Evolutionary conservation across 202 grass and related monocot species (phyloP), one percentile per base, ranked within the genome.

Genomic region (Carex sylvatica): DNA sequence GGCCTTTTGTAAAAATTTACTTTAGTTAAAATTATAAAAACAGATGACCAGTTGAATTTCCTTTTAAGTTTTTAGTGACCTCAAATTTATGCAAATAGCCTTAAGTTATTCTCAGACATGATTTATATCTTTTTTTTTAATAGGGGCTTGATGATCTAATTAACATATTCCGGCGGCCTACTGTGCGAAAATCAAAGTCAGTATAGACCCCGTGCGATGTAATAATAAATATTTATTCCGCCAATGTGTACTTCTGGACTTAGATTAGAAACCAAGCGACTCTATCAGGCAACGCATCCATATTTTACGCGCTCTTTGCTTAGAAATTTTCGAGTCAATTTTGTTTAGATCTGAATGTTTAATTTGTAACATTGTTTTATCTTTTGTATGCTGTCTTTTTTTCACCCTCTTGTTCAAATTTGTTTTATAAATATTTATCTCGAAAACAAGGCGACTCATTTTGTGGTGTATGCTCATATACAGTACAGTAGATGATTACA

Each of bases 101-200:
- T 73, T 7, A 42, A 10, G 3, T 70, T 73, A 28, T 49, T 73
- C 20, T 74, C n/a, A 16, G 40, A 22, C 7, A 35, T 20, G 16
- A 78, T 23, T 88, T 53, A 70, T 44, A 63, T 54, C 52, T 22
- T 62, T 28, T 87, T 35, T 56, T 46, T 33, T 69, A 30, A 2
- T 89, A 99, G 96, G 96, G 96, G 82, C 86, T 99, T 42, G 96
- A 99, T 82, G 96, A 99, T 89, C 96, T 99, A 22, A 95, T 99
- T 42, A 95, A 93, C 86, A 95, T 99, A 83, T 90, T 99, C 65
- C 91, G 93, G 52, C 89, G 96, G 6, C 93, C 96, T 52, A 88
- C 91, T 13, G 88, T 87, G 24, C 89, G 96, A 35, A 99, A 99
- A 78, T 70, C 86, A n/a, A 99, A 99, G 86, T 88, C 89, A 76